Evolutionary conservation across 1,139 yeast genomes (phyloP), one percentile per base, ranked within the genome.

Genomic region (Pichia cactophila): DNA sequence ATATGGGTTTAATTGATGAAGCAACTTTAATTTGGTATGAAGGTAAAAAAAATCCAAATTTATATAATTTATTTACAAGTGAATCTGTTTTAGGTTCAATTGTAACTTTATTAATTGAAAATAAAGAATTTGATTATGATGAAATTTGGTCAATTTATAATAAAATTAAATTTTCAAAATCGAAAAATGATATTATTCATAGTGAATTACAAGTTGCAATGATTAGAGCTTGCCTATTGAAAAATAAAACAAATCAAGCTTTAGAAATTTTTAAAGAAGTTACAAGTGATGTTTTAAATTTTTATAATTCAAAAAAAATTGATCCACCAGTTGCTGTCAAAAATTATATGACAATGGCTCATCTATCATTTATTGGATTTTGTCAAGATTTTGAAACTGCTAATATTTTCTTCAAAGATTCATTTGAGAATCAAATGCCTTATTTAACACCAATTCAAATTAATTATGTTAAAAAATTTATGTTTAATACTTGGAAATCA

Each of bases 281-380:
- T 45, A 61, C 64, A 7, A 54, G 58, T 12, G 60, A 59, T 26
- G 58, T 62, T n/a, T 71, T 74, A 53, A 47, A 55, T 65, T 67
- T 56, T 23, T 56, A 55, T 41, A 48, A 49, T 11, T 49, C 45
- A 9, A 51, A 54, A 26, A 54, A 53, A 12, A 31, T 44, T 14
- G 43, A 42, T 3, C 61, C 63, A 20, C 57, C 64, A 14, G 51
- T 56, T 14, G 58, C 56, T 5, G 56, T 60, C n/a, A 56, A 53
- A 42, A 72, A 77, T 48, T 74, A 78, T 49, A 64, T 80, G 61
- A 71, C 77, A 40, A 85, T 83, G 61, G 81, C 85, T 47, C 95
- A 86, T 67, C 74, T 84, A 56, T 75, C 85, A 5, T 88, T 89
- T 61, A 81, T 89, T 60, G 95, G 95, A 46, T 81, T 80, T 56